Conservation (phyloP, 2,329 filamentous ascomycete genomes). For the Penicillium nordicum region DNA sequence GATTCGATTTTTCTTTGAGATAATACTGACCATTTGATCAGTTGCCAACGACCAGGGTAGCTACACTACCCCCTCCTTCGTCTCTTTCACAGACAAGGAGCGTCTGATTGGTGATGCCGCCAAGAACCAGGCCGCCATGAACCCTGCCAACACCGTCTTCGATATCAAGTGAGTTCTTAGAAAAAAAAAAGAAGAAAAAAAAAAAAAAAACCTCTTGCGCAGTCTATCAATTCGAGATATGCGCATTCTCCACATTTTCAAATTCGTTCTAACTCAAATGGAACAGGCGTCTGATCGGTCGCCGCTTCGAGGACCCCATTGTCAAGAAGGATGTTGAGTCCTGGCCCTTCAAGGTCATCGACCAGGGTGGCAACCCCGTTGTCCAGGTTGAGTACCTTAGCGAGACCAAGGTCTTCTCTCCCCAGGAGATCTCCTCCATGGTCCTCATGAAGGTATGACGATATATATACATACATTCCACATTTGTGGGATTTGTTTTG, state of each 20-base stretch:
- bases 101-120: conserved; percentile 98
- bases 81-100: conserved; percentile 98
- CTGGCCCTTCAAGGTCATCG: conserved; percentile 98
- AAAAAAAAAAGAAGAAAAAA: not conserved
- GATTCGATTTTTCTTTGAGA: not conserved
- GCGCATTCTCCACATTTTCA: not conserved
- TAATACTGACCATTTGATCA: conserved; percentile 31
- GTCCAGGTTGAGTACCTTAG: conserved; percentile 95
- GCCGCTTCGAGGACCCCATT: conserved; percentile 88
- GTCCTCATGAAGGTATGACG: conserved; percentile 83
- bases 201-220: not conserved
- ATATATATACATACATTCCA: not conserved
- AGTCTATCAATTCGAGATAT: not conserved
- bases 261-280: conserved; percentile 9
- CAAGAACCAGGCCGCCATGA: conserved; percentile 99
- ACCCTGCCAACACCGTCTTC: conserved; percentile 97
- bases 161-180: conserved; percentile 81
- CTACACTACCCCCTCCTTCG: conserved; percentile 98
- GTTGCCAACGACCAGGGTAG: conserved; percentile 99
- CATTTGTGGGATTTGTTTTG: conserved; percentile 10
- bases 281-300: conserved; percentile 88
- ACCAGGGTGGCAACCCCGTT: conserved; percentile 81
- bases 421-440: conserved; percentile 99
- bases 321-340: conserved; percentile 99
- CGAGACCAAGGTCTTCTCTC: conserved; percentile 92